Conservation (phyloP, 495 filamentous ascomycete genomes). For the Cladorrhinum samala region DNA sequence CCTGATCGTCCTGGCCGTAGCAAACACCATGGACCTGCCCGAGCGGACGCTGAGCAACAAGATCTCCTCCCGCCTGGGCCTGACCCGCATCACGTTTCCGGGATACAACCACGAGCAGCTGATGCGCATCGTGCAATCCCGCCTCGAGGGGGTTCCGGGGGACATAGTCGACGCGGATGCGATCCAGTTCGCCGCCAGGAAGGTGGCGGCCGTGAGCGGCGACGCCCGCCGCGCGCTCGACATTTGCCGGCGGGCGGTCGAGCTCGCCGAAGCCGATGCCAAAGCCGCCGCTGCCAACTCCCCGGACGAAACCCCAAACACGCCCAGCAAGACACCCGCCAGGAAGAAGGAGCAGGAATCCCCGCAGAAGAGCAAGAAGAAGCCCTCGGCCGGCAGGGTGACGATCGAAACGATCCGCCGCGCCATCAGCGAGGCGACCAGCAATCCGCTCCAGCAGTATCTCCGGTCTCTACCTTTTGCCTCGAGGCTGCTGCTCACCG, state of each 20-base stretch:
- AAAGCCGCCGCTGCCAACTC: conserved; percentile 20
- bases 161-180: conserved; percentile 90
- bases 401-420: conserved; percentile 90
- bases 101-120: conserved; percentile 96
- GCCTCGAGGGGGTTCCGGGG: conserved; percentile 78
- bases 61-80: conserved; percentile 84
- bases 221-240: conserved; percentile 90
- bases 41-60: conserved; percentile 97
- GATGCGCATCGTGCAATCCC: conserved; percentile 93
- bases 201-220: conserved; percentile 93
- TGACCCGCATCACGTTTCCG: conserved; percentile 91
- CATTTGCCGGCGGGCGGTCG: conserved; percentile 92
- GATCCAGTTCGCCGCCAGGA: conserved; percentile 90
- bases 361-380: conserved; percentile 21
- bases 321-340: conserved; percentile 32
- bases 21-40: conserved; percentile 98
- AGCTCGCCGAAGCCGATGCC: conserved; percentile 78
- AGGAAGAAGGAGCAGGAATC: conserved; percentile 12
- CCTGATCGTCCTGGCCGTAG: conserved; percentile 92
- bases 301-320: conserved; percentile 25
- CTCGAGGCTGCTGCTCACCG: conserved; percentile 77
- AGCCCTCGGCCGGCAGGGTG: conserved; percentile 48
- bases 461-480: conserved; percentile 74
- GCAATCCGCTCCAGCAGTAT: conserved; percentile 82
- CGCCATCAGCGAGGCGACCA: conserved; percentile 92